Evolutionary conservation across 495 filamentous ascomycete species (phyloP).

Genomic region (Entonaema liquescens): DNA sequence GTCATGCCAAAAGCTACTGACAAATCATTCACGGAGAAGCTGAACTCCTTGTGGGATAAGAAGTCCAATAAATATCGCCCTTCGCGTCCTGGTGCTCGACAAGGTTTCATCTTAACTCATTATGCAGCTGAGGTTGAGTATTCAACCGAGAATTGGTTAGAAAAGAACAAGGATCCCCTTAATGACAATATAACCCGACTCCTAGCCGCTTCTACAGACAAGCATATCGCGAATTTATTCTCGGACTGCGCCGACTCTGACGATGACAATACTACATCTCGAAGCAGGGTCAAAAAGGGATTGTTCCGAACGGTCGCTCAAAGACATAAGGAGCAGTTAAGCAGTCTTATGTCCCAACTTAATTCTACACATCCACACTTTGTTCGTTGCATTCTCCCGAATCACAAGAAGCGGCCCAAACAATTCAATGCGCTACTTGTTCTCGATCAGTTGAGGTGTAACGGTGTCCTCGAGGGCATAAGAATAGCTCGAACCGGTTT

Average conservation of each 20-base stretch:
- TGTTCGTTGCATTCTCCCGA: slow-evolving; percentile 96
- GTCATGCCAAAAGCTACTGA: slow-evolving; percentile 99
- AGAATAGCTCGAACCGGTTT: slow-evolving; percentile 98
- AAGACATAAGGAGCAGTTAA: slow-evolving; percentile 95
- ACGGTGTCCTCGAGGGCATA: slow-evolving; percentile 98
- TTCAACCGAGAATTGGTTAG: slow-evolving; percentile 91
- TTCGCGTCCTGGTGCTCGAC: slow-evolving; percentile 73
- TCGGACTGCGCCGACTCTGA: slow-evolving; percentile 83
- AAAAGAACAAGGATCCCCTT: slow-evolving; percentile 98
- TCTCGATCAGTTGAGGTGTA: slow-evolving; percentile 94
- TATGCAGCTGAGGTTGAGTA: slow-evolving; percentile 99
- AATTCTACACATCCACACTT: slow-evolving; percentile 98
- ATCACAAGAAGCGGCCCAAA: slow-evolving; percentile 98
- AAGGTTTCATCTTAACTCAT: slow-evolving; percentile 98
- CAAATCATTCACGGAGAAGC: slow-evolving; percentile 95
- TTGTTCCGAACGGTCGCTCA: slow-evolving; percentile 97
- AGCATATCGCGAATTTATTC: slow-evolving; percentile 86
- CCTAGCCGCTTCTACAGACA: slow-evolving; percentile 81
- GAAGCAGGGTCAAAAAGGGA: slow-evolving; percentile 94
- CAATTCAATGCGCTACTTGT: slow-evolving; percentile 88
- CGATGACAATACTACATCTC: slow-evolving; percentile 66
- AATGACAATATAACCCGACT: slow-evolving; percentile 96
- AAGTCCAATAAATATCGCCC: slow-evolving; percentile 93
- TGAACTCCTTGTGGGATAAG: slow-evolving; percentile 94
- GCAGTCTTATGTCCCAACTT: slow-evolving; percentile 93